Evolutionary conservation across 306 rosid genomes (phyloP).

Genomic region (Notholithocarpus densiflorus): DNA sequence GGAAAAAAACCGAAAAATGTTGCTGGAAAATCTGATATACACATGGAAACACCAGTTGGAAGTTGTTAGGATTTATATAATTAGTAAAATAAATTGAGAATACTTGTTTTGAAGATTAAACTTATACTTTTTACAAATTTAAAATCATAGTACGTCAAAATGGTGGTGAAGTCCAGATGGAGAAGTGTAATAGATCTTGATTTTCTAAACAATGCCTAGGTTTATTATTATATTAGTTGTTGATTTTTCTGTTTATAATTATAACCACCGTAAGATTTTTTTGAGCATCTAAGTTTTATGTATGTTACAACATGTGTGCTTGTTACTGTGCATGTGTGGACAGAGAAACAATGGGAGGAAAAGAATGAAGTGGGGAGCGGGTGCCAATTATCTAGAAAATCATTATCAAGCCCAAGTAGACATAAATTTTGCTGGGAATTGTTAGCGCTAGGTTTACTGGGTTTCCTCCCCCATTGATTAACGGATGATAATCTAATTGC

Average conservation of each 20-base stretch:
- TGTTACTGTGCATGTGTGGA: not conserved
- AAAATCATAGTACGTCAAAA: not conserved
- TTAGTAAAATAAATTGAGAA: not conserved
- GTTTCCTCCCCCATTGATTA: not conserved
- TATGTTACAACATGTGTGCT: not conserved
- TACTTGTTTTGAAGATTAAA: not conserved
- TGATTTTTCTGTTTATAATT: not conserved
- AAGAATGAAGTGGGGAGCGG: not conserved
- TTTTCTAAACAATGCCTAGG: not conserved
- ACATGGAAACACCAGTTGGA: not conserved
- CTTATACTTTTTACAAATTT: not conserved
- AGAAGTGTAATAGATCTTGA: not conserved
- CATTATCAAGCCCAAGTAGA: not conserved
- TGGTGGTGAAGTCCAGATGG: not conserved
- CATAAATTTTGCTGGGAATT: not conserved
- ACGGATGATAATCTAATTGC: not conserved
- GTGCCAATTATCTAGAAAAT: not conserved
- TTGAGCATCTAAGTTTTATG: not conserved
- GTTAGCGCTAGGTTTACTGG: not conserved
- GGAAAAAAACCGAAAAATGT: not conserved
- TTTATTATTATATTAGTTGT: not conserved
- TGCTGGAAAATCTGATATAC: not conserved
- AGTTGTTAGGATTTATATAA: not conserved
- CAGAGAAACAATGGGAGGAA: not conserved
- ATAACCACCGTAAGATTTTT: not conserved